These are phyloP conservation scores for Prunus fruticosa DNA, from an alignment of 306 rosid species.

Conservation along the genomic window DNA sequence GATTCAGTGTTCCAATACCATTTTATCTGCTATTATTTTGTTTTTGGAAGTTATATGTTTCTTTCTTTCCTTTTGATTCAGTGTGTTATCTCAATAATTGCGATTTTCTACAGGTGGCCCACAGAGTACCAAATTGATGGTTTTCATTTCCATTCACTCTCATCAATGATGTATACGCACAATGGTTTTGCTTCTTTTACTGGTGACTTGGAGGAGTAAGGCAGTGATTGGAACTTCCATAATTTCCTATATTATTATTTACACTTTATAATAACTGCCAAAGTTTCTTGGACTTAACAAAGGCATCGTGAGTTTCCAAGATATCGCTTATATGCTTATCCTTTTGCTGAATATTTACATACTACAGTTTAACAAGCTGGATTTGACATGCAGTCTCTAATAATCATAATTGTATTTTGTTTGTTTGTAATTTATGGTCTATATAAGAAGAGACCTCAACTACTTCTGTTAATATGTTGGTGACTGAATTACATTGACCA, in stretches of 20 bases:
- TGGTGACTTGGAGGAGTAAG: slow-evolving; percentile 97
- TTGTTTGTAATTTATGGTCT: background rate
- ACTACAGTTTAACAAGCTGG: background rate
- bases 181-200: slow-evolving; percentile 97
- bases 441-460: background rate
- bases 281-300: slow-evolving; percentile 15
- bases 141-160: slow-evolving; percentile 84
- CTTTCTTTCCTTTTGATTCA: background rate
- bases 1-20: slow-evolving; percentile 9
- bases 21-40: slow-evolving; percentile 4
- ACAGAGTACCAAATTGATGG: slow-evolving; percentile 91
- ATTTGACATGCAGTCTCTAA: background rate
- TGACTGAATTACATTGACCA: background rate
- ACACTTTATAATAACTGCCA: background rate
- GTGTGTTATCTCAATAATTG: slow-evolving; percentile 18
- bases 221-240: slow-evolving; percentile 26
- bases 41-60: slow-evolving; percentile 2
- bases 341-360: slow-evolving; percentile 1
- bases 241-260: background rate
- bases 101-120: slow-evolving; percentile 75
- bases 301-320: slow-evolving; percentile 8
- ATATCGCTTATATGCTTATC: slow-evolving; percentile 8
- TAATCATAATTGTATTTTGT: background rate
- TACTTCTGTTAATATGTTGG: background rate
- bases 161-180: slow-evolving; percentile 94